Conservation (phyloP, 2,329 filamentous ascomycete genomes). For the Colletotrichum lupini region DNA sequence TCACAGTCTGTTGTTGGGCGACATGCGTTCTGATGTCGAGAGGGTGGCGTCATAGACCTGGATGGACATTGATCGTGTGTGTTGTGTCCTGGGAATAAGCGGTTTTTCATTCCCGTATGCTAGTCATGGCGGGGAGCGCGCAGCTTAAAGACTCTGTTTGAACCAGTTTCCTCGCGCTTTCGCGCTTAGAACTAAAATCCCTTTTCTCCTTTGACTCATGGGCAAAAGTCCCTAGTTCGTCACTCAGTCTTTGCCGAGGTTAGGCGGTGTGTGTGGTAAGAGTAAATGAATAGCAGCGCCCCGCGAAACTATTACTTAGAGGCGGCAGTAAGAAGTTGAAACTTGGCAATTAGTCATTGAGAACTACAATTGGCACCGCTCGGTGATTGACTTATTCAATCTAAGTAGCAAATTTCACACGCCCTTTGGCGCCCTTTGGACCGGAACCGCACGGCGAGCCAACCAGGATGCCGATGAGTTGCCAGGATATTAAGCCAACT, state of each 20-base stretch:
- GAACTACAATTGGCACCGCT: background rate
- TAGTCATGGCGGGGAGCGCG: background rate
- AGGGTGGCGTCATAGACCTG: constrained; percentile 3
- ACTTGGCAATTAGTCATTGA: background rate
- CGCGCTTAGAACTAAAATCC: background rate
- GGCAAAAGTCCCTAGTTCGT: background rate
- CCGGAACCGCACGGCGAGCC: constrained; percentile 27
- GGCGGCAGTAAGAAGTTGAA: background rate
- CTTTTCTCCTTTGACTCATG: background rate
- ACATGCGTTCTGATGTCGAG: background rate
- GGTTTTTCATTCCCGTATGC: background rate
- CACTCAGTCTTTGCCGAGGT: background rate
- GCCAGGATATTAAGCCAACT: background rate
- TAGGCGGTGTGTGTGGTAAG: background rate
- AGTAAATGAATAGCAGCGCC: background rate
- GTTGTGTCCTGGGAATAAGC: background rate
- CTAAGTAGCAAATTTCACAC: background rate
- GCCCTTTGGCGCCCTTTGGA: background rate
- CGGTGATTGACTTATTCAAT: background rate
- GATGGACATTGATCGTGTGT: background rate
- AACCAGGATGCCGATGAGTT: constrained; percentile 20
- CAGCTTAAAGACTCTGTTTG: background rate
- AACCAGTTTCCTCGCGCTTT: background rate
- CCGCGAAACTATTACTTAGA: background rate
- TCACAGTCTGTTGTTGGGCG: background rate